A percentile compares a stretch with the other conserved stretches of the same genome.
These are phyloP conservation scores for Boletus rubroflammeus DNA, from an alignment of 768 basidiomycete species.

Conservation along the genomic window DNA sequence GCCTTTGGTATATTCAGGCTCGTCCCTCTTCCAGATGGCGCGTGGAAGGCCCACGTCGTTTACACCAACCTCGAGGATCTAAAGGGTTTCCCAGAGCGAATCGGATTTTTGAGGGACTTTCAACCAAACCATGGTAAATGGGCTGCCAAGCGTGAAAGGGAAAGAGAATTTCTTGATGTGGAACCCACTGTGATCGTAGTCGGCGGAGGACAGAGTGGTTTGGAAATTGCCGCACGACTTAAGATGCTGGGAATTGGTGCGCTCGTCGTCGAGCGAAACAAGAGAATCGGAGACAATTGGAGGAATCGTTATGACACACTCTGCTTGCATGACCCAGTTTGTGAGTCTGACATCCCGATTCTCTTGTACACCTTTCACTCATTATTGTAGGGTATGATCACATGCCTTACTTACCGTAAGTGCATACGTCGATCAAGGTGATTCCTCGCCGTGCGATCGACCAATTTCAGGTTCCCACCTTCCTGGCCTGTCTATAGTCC, in stretches of 20 bases:
- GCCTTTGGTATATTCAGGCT: slow-evolving; percentile 45
- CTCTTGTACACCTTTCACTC: not conserved
- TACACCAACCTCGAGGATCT: slow-evolving; percentile 52
- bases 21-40: slow-evolving; percentile 39
- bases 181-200: slow-evolving; percentile 53
- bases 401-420: slow-evolving; percentile 55
- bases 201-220: slow-evolving; percentile 51
- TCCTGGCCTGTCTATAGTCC: slow-evolving; percentile 60
- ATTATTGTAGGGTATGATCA: slow-evolving; percentile 40
- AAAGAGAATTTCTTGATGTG: slow-evolving; percentile 32
- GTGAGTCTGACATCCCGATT: slow-evolving; percentile 14
- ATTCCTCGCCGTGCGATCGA: not conserved
- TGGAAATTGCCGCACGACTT: slow-evolving; percentile 57
- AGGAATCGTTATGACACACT: slow-evolving; percentile 27
- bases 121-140: slow-evolving; percentile 36
- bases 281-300: slow-evolving; percentile 32
- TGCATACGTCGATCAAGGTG: not conserved
- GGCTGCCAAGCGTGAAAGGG: slow-evolving; percentile 26
- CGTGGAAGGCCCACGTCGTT: slow-evolving; percentile 46
- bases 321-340: slow-evolving; percentile 33
- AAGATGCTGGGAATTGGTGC: slow-evolving; percentile 23
- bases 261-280: slow-evolving; percentile 25
- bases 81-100: slow-evolving; percentile 42
- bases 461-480: slow-evolving; percentile 45
- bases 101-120: slow-evolving; percentile 42